Percentiles rank a stretch among this genome's conserved stretches.
Conservation (phyloP, 208 protist species). For the Tritrichomonas musculus region DNA sequence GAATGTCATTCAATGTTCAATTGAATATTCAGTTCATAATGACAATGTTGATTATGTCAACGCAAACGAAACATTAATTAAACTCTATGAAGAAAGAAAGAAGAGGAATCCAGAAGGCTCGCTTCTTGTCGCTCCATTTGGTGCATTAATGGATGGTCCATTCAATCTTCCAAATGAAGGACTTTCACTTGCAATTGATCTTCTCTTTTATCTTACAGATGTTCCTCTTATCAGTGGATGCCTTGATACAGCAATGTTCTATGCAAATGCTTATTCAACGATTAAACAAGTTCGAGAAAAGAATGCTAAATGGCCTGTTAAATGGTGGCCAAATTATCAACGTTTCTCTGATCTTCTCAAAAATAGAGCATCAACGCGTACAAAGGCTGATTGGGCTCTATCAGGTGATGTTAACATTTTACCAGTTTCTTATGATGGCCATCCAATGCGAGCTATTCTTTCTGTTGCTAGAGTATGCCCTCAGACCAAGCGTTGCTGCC, state of each 20-base stretch:
- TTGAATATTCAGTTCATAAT: neutral
- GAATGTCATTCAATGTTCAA: neutral
- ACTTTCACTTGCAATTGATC: neutral
- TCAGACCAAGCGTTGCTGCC: neutral
- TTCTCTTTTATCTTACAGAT: neutral
- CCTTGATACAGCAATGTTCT: neutral
- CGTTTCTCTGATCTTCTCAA: neutral
- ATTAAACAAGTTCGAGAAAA: neutral
- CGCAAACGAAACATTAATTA: neutral
- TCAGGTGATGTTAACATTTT: neutral
- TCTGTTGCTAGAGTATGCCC: neutral
- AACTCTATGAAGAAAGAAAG: neutral
- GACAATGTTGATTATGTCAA: neutral
- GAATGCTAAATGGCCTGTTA: neutral
- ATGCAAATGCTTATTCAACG: neutral
- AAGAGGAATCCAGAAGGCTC: neutral
- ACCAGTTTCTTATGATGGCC: neutral
- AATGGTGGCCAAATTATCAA: neutral
- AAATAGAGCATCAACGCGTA: neutral
- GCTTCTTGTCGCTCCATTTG: neutral
- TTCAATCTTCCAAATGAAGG: neutral
- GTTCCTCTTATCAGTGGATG: slow-evolving; percentile 1
- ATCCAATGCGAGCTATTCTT: neutral
- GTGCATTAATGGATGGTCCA: neutral
- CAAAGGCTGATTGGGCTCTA: neutral